Percentiles rank a stretch among this genome's conserved stretches.
Conservation (phyloP, 139 green algal species). For the Pedinophyceae sp. region DNA sequence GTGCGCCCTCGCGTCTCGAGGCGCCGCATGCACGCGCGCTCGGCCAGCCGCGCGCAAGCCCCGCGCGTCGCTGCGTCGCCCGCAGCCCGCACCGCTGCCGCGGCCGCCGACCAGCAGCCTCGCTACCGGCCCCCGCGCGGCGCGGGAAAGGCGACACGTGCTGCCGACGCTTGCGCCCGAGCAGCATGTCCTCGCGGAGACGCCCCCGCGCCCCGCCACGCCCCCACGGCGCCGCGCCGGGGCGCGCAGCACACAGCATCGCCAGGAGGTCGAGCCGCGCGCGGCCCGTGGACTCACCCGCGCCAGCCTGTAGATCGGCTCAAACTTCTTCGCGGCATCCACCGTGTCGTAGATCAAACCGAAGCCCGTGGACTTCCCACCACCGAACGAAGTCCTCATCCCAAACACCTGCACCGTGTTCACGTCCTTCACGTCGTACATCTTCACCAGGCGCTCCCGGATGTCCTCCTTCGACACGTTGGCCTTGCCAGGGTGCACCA, state of each 20-base stretch:
- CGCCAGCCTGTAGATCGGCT: conserved; percentile 92
- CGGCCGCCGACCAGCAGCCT: no score
- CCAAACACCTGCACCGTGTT: conserved; percentile 86
- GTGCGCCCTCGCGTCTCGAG: background rate
- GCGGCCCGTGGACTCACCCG: conserved; percentile 29
- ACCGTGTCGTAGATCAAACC: conserved; percentile 97
- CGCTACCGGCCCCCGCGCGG: background rate
- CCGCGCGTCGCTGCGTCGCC: no score
- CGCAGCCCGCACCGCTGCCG: no score
- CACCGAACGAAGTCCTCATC: conserved; percentile 95
- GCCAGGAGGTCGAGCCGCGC: background rate
- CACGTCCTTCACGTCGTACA: conserved; percentile 87
- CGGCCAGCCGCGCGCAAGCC: background rate
- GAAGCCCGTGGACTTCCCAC: conserved; percentile 97
- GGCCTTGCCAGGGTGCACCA: conserved; percentile 86
- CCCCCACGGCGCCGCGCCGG: no score
- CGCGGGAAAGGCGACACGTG: background rate
- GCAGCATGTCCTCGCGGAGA: background rate
- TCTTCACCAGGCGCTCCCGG: conserved; percentile 21
- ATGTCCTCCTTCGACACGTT: conserved; percentile 81
- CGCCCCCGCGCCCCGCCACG: no score
- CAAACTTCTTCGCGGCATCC: conserved; percentile 89
- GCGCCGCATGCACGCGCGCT: background rate
- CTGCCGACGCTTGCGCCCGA: no score
- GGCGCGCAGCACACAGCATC: conserved; percentile 1